These are phyloP conservation scores for Eucalyptus regnans DNA, from an alignment of 345 rosid genomes.

Conservation along the genomic window DNA sequence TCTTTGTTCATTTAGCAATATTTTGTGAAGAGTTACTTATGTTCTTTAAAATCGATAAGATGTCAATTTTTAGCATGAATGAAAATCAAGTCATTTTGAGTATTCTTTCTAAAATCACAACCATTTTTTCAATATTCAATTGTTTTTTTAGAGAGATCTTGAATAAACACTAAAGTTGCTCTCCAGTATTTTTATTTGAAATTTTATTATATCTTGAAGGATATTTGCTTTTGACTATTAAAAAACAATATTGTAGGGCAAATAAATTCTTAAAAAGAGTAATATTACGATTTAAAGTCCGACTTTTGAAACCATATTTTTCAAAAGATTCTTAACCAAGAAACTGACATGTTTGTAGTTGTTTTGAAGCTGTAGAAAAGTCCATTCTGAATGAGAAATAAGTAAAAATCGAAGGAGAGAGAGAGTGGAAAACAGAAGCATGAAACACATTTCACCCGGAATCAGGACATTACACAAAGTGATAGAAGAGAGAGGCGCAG, in stretches of 20 bases:
- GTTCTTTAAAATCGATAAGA: no score
- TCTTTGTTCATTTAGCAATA: no score
- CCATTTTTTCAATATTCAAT: no score
- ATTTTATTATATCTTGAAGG: no score
- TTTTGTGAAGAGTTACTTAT: no score
- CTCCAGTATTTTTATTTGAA: accelerated
- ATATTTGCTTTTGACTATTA: accelerated
- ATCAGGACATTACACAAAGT: not conserved
- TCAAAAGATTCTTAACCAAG: not conserved
- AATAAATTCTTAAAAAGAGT: accelerated
- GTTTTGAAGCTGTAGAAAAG: not conserved
- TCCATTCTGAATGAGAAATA: not conserved
- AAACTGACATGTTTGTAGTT: not conserved
- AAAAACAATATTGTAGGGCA: no score
- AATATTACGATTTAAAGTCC: accelerated
- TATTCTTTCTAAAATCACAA: no score
- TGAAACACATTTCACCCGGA: not conserved
- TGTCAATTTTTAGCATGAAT: no score
- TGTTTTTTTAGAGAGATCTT: no score
- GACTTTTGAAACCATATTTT: no score
- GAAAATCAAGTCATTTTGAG: no score
- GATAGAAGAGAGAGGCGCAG: not conserved
- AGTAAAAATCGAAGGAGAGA: not conserved
- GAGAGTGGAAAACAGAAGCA: not conserved
- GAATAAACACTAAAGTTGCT: accelerated